These are phyloP conservation scores for Erodium maritimum DNA, from an alignment of 345 rosid species.

Conservation along the genomic window DNA sequence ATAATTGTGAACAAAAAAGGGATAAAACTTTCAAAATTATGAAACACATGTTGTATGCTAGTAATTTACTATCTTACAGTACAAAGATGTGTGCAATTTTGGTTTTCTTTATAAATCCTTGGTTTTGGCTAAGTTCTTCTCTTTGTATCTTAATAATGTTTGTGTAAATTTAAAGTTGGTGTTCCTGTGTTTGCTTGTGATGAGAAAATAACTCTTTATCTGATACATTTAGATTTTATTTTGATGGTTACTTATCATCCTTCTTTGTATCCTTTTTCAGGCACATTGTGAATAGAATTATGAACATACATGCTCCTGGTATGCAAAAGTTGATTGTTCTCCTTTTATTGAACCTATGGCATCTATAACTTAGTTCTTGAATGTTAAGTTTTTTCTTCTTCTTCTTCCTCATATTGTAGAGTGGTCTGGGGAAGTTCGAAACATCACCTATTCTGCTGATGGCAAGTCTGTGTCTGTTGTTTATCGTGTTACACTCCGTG, in stretches of 20 bases:
- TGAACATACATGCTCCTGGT: slow-evolving; percentile 82
- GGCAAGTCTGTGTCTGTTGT: slow-evolving; percentile 67
- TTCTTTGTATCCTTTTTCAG: slow-evolving; percentile 19
- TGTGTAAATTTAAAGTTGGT: background rate
- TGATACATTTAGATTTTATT: background rate
- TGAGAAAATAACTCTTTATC: background rate
- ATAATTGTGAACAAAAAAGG: no score
- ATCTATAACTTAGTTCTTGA: no score
- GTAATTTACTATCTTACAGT: no score
- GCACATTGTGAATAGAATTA: slow-evolving; percentile 68
- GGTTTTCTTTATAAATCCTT: no score
- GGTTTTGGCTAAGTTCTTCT: background rate
- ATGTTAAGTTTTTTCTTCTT: background rate
- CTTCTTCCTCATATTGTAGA: slow-evolving; percentile 26
- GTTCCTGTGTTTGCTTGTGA: no score
- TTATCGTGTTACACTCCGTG: slow-evolving; percentile 69
- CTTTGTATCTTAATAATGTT: background rate
- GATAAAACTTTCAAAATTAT: no score
- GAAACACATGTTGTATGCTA: no score
- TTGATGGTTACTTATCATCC: background rate
- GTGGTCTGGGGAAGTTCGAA: slow-evolving; percentile 89
- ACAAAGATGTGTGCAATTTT: no score
- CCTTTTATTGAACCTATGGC: background rate
- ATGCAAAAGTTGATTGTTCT: slow-evolving; percentile 2
- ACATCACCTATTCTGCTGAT: slow-evolving; percentile 61